A percentile compares a stretch with the other conserved stretches of the same genome.
Evolutionary conservation across 2,329 filamentous ascomycete genomes (phyloP).

Genomic region (Xylariaceae sp.): DNA sequence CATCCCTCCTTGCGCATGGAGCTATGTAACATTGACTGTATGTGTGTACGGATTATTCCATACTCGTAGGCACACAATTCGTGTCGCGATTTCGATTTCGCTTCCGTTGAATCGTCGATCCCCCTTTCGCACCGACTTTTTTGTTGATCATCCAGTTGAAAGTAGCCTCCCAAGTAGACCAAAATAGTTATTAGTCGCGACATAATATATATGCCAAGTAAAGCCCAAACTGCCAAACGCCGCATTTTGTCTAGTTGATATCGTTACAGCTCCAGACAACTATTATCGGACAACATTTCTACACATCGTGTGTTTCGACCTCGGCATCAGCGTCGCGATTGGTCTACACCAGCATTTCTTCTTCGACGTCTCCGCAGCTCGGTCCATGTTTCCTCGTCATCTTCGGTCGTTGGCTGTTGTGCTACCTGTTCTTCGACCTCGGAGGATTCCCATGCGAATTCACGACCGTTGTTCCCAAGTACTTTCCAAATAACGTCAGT

Average conservation of each 20-base stretch:
- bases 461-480: conserved; percentile 63
- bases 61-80: too few relatives aligned
- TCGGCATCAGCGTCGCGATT: conserved; percentile 8
- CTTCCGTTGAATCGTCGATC: neutral
- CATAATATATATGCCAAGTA: neutral
- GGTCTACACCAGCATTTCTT: conserved; percentile 11
- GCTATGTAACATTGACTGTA: too few relatives aligned
- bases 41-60: too few relatives aligned
- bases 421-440: conserved; percentile 23
- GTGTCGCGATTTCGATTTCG: too few relatives aligned
- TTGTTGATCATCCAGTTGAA: neutral
- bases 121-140: neutral
- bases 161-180: neutral
- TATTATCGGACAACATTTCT: neutral
- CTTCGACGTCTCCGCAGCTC: conserved; percentile 24
- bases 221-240: conserved; percentile 7
- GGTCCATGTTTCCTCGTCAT: conserved; percentile 10
- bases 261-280: conserved; percentile 1
- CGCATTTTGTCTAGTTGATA: conserved; percentile 4
- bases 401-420: conserved; percentile 17
- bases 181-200: neutral
- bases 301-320: neutral
- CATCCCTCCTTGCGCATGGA: too few relatives aligned
- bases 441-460: conserved; percentile 34
- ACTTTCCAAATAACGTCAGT: conserved; percentile 34